Percentiles rank a stretch among this genome's conserved stretches.
Conservation (phyloP, 495 filamentous ascomycete species). For the Jackrogersella multiformis region DNA sequence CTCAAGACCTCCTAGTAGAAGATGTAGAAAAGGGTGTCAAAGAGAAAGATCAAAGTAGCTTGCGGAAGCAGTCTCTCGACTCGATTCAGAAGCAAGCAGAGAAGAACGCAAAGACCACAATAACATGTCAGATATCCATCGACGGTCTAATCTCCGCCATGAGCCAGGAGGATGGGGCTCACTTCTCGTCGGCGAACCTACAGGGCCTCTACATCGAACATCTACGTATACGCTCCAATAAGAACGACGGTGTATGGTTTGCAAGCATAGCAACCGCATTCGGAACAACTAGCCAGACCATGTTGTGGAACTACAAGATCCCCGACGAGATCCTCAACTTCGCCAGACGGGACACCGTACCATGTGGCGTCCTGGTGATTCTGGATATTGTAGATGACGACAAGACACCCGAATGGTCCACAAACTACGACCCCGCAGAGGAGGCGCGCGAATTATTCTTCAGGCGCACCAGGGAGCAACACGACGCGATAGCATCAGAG, state of each 20-base stretch:
- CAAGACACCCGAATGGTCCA: slow-evolving; percentile 66
- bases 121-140: slow-evolving; percentile 57
- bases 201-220: slow-evolving; percentile 56
- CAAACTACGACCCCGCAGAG: slow-evolving; percentile 51
- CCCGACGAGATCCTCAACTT: slow-evolving; percentile 62
- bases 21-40: slow-evolving; percentile 12
- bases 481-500: slow-evolving; percentile 56
- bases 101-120: slow-evolving; percentile 36
- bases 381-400: slow-evolving; percentile 60
- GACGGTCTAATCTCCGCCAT: slow-evolving; percentile 54
- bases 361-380: slow-evolving; percentile 69
- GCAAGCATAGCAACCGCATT: slow-evolving; percentile 63
- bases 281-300: slow-evolving; percentile 59
- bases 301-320: slow-evolving; percentile 70
- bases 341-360: slow-evolving; percentile 62
- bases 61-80: slow-evolving; percentile 50
- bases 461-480: slow-evolving; percentile 50
- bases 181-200: slow-evolving; percentile 38
- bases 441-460: slow-evolving; percentile 52
- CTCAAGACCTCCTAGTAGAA: neutral
- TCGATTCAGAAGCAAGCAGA: slow-evolving; percentile 44
- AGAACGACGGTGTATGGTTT: slow-evolving; percentile 65
- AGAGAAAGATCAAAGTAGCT: slow-evolving; percentile 26
- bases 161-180: slow-evolving; percentile 43
- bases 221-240: slow-evolving; percentile 44